Conservation (phyloP, 164 flowering plant genomes). For the Annona squamosa region DNA sequence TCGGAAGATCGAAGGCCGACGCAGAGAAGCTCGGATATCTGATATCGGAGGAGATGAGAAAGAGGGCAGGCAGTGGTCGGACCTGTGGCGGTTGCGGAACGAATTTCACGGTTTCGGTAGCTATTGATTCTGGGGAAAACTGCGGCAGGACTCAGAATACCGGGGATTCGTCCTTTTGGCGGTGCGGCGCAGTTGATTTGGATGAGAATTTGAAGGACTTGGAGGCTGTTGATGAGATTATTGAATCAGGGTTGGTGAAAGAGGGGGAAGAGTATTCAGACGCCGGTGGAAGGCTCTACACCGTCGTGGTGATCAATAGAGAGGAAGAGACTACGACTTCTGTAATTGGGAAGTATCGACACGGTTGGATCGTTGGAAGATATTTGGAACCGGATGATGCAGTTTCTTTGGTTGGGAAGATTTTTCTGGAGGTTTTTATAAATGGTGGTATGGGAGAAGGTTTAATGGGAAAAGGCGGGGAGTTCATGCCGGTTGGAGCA, state of each 20-base stretch:
- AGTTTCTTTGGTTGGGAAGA: slow-evolving; percentile 37
- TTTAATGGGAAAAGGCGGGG: slow-evolving; percentile 35
- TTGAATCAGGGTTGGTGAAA: slow-evolving; percentile 28
- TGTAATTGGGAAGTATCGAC: slow-evolving; percentile 81
- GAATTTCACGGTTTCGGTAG: slow-evolving; percentile 49
- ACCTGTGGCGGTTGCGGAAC: slow-evolving; percentile 50
- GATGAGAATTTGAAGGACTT: slow-evolving; percentile 25
- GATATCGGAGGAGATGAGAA: slow-evolving; percentile 32
- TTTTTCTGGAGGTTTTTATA: slow-evolving; percentile 64
- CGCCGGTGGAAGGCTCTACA: slow-evolving; percentile 44
- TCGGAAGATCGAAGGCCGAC: slow-evolving; percentile 2
- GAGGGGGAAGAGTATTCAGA: slow-evolving; percentile 13
- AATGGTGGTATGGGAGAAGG: slow-evolving; percentile 79
- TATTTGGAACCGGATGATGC: slow-evolving; percentile 28
- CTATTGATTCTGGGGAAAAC: slow-evolving; percentile 28
- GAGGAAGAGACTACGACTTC: slow-evolving; percentile 35
- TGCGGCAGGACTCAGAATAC: slow-evolving; percentile 21
- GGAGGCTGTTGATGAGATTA: slow-evolving; percentile 46
- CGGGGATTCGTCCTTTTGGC: slow-evolving; percentile 27
- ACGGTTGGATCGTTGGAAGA: slow-evolving; percentile 74
- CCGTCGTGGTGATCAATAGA: slow-evolving; percentile 56
- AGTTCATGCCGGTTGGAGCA: slow-evolving; percentile 96
- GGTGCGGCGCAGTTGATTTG: slow-evolving; percentile 40
- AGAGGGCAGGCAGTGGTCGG: slow-evolving; percentile 17
- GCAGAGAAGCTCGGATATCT: slow-evolving; percentile 31